Conservation (phyloP, 805 yeast genomes). For the Yarrowia deformans region DNA sequence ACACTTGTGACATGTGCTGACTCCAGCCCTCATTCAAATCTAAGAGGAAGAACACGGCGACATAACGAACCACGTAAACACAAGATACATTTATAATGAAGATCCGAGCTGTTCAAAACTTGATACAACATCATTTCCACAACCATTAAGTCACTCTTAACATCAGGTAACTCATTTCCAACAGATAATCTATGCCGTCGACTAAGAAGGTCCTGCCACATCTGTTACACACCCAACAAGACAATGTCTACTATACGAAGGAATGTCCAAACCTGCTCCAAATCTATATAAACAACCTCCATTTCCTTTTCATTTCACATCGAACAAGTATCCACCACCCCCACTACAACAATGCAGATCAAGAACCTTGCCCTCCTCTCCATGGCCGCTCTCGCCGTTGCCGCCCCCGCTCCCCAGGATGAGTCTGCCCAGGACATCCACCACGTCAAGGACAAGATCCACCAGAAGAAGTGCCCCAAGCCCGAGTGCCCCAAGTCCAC, state of each 20-base stretch:
- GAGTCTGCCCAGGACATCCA: conserved; percentile 33
- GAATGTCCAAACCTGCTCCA: background rate
- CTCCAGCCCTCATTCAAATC: too few relatives aligned
- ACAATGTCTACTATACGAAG: background rate
- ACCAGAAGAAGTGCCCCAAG: conserved; percentile 34
- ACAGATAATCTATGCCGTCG: background rate
- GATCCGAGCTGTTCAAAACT: too few relatives aligned
- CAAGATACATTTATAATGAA: too few relatives aligned
- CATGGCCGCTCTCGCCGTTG: conserved; percentile 35
- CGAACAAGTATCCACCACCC: conserved; percentile 7
- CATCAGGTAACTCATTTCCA: background rate
- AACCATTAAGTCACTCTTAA: too few relatives aligned
- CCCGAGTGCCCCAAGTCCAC: conserved; percentile 33
- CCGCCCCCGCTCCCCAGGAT: conserved; percentile 26
- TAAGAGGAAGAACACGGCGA: too few relatives aligned
- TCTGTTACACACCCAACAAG: background rate
- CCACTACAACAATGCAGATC: conserved; percentile 36
- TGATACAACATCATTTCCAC: too few relatives aligned
- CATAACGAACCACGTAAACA: too few relatives aligned
- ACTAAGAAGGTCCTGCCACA: background rate
- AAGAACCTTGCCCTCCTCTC: conserved; percentile 36
- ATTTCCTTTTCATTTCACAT: background rate
- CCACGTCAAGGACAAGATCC: conserved; percentile 32
- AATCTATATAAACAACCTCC: background rate
- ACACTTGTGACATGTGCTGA: too few relatives aligned